Evolutionary conservation across 140 eudicot species (phyloP).

Genomic region (Flaveria floridana): DNA sequence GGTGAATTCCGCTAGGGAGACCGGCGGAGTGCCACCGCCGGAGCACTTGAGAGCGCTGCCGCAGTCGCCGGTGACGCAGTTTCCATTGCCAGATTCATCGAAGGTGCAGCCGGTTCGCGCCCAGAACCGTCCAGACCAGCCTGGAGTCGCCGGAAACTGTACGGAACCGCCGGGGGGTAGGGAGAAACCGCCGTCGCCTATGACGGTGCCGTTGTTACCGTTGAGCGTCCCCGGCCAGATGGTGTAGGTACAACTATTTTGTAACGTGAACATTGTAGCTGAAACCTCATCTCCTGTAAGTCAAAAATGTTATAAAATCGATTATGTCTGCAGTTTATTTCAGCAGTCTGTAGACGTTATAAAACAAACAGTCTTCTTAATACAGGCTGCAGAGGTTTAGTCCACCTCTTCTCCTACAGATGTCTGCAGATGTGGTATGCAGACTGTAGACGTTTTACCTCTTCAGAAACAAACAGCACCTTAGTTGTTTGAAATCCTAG

Average conservation of each 20-base stretch:
- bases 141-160: slow-evolving; percentile 49
- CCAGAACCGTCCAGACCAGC: slow-evolving; percentile 92
- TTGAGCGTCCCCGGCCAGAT: slow-evolving; percentile 80
- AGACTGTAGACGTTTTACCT: too few species aligned
- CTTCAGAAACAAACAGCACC: too few species aligned
- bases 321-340: too few species aligned
- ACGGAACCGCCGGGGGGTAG: slow-evolving; percentile 56
- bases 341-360: too few species aligned
- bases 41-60: slow-evolving; percentile 50
- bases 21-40: slow-evolving; percentile 84
- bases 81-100: slow-evolving; percentile 54
- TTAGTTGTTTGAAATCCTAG: too few species aligned
- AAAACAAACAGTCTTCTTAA: too few species aligned
- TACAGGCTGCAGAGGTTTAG: too few species aligned
- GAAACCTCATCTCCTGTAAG: slow-evolving; percentile 48
- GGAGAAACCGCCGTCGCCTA: slow-evolving; percentile 62
- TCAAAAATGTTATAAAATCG: neutral
- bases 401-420: too few species aligned
- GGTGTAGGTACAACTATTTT: slow-evolving; percentile 68
- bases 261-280: slow-evolving; percentile 50
- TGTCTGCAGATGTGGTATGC: too few species aligned
- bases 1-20: slow-evolving; percentile 69
- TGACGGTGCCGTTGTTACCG: slow-evolving; percentile 50
- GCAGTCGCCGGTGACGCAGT: slow-evolving; percentile 75
- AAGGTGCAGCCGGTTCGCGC: slow-evolving; percentile 78